These are phyloP conservation scores for Solanum pennellii DNA, from an alignment of 257 asterid species.

Conservation along the genomic window DNA sequence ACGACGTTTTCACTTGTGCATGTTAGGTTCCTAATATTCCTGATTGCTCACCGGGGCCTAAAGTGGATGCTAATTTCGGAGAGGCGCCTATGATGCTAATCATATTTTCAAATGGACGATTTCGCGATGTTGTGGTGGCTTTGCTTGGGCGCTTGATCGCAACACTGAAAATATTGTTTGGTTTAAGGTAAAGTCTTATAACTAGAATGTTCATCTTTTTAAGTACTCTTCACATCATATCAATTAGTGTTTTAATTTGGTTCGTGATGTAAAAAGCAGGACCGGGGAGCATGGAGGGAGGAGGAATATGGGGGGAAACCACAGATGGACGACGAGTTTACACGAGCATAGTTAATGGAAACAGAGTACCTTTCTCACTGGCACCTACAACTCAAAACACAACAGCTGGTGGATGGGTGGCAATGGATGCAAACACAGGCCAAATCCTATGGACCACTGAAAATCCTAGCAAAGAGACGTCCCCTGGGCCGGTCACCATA, in stretches of 20 bases:
- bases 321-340: conserved; percentile 47
- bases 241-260: not conserved
- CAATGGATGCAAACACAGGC: conserved; percentile 57
- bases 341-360: conserved; percentile 49
- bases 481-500: conserved; percentile 54
- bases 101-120: conserved; percentile 13
- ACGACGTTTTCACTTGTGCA: conserved; percentile 52
- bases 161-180: conserved; percentile 36
- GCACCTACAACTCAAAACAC: conserved; percentile 43
- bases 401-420: conserved; percentile 73
- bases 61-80: conserved; percentile 70
- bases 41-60: conserved; percentile 66
- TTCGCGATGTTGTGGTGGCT: conserved; percentile 48
- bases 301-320: conserved; percentile 79
- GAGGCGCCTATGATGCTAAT: conserved; percentile 71
- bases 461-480: conserved; percentile 54
- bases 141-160: conserved; percentile 68
- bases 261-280: not conserved
- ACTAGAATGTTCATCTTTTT: too few species aligned
- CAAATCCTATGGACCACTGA: conserved; percentile 64
- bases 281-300: conserved; percentile 57
- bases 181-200: conserved; percentile 20
- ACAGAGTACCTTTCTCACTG: conserved; percentile 30
- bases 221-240: not conserved
- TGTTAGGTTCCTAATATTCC: conserved; percentile 58